A percentile compares a stretch with the other conserved stretches of the same genome.
phyloP scores from a whole-genome alignment of 2,329 filamentous ascomycete genomes.

The Exophiala mesophila region DNA sequence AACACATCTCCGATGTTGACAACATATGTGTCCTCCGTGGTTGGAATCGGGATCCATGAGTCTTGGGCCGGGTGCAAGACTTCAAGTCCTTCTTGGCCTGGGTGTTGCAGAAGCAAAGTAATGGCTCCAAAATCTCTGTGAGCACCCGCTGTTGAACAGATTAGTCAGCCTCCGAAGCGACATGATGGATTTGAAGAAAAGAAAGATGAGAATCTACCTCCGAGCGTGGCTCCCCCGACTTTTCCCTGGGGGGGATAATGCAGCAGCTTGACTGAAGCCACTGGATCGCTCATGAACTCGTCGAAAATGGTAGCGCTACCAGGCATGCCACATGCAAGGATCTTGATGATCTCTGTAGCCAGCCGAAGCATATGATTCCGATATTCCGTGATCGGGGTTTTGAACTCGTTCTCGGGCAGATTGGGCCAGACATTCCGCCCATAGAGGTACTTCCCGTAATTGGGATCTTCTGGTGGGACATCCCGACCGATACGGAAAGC shows the following conservation, averaged over 20 bases:
- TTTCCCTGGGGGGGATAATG: constrained; percentile 30
- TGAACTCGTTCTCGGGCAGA: no score
- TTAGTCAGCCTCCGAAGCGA: no score
- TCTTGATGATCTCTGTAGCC: constrained; percentile 26
- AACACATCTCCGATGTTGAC: constrained; percentile 35
- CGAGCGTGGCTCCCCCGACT: constrained; percentile 18
- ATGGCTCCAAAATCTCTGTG: constrained; percentile 53
- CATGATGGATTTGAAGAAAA: no score
- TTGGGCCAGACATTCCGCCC: constrained; percentile 19
- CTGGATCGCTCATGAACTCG: constrained; percentile 27
- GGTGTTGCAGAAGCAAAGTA: constrained; percentile 53
- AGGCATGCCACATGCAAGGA: constrained; percentile 45
- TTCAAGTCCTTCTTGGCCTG: constrained; percentile 47
- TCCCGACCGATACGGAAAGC: constrained; percentile 29
- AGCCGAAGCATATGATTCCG: no score
- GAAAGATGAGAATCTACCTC: no score
- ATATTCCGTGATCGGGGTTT: no score
- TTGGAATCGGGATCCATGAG: constrained; percentile 44
- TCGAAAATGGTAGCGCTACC: constrained; percentile 35
- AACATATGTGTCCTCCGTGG: constrained; percentile 45
- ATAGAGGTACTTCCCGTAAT: no score
- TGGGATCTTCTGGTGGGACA: constrained; percentile 13
- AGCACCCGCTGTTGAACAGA: no score
- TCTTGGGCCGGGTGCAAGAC: constrained; percentile 44
- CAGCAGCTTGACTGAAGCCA: constrained; percentile 28